These are phyloP conservation scores for Rhizopogon salebrosus DNA, from an alignment of 768 basidiomycete genomes.

Conservation along the genomic window DNA sequence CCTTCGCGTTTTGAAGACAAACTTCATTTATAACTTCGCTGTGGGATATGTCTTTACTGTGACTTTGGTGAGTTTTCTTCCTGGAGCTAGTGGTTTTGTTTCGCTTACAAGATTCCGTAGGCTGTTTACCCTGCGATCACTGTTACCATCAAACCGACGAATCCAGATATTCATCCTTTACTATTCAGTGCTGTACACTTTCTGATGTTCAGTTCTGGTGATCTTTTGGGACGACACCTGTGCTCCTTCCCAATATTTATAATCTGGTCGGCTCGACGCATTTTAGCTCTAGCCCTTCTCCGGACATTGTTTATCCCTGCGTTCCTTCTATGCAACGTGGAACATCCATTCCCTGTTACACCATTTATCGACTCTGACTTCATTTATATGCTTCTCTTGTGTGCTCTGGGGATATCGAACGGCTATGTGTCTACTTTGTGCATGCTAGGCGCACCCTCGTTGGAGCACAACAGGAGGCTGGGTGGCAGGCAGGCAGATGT, in stretches of 20 bases:
- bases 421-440: constrained; percentile 76
- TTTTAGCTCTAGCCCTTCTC: constrained; percentile 58
- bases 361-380: constrained; percentile 73
- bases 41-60: constrained; percentile 72
- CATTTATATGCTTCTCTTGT: constrained; percentile 67
- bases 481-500: constrained; percentile 70
- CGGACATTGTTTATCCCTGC: constrained; percentile 82
- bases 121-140: constrained; percentile 87
- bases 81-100: not conserved
- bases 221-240: constrained; percentile 62
- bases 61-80: constrained; percentile 60
- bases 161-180: constrained; percentile 66
- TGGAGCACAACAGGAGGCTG: constrained; percentile 72
- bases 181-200: constrained; percentile 79
- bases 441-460: constrained; percentile 79
- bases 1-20: constrained; percentile 54
- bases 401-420: constrained; percentile 72
- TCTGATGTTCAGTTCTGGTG: constrained; percentile 68
- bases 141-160: constrained; percentile 64
- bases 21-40: constrained; percentile 65
- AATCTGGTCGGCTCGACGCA: constrained; percentile 62
- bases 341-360: constrained; percentile 29
- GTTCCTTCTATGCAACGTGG: constrained; percentile 86
- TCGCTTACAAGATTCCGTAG: constrained; percentile 33
- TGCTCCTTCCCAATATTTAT: constrained; percentile 62